phyloP scores from a whole-genome alignment of 2,329 filamentous ascomycete species.

The Septoria petroselini region DNA sequence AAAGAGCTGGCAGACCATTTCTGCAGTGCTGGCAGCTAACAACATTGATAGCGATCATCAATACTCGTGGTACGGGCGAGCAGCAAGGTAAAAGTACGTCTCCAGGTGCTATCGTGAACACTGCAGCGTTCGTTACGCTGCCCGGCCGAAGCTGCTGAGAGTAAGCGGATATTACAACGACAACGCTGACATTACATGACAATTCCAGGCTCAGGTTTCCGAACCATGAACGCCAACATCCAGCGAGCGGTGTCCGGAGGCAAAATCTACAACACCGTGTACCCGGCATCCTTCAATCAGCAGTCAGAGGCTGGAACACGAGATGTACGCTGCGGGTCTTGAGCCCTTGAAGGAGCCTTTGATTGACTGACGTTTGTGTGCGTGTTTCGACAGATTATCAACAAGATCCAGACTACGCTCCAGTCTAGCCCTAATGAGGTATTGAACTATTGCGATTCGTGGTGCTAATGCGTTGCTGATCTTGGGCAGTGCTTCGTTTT shows the following conservation, averaged over 20 bases:
- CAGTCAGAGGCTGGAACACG: constrained; percentile 32
- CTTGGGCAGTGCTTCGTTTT: constrained; percentile 37
- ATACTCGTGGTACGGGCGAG: constrained; percentile 32
- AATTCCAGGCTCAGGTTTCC: constrained; percentile 28
- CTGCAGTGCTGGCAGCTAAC: neutral
- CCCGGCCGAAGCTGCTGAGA: too few species aligned
- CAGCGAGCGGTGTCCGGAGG: constrained; percentile 34
- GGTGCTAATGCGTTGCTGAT: too few species aligned
- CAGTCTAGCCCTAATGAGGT: constrained; percentile 27
- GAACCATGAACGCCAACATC: constrained; percentile 38
- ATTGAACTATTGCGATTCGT: too few species aligned
- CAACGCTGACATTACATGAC: too few species aligned
- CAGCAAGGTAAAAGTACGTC: constrained; percentile 23
- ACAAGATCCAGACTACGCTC: constrained; percentile 34
- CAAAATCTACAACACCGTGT: constrained; percentile 39
- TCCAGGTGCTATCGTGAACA: too few species aligned
- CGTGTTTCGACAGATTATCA: too few species aligned
- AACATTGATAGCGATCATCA: constrained; percentile 24
- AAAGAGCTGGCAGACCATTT: neutral
- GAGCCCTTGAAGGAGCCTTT: too few species aligned
- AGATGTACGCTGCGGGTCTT: constrained; percentile 24
- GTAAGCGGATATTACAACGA: too few species aligned
- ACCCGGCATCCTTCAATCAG: constrained; percentile 34
- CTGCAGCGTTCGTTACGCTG: too few species aligned
- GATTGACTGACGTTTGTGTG: constrained; percentile 14